Evolutionary conservation across 805 yeast genomes (phyloP).

Genomic region (Candida schatavii): DNA sequence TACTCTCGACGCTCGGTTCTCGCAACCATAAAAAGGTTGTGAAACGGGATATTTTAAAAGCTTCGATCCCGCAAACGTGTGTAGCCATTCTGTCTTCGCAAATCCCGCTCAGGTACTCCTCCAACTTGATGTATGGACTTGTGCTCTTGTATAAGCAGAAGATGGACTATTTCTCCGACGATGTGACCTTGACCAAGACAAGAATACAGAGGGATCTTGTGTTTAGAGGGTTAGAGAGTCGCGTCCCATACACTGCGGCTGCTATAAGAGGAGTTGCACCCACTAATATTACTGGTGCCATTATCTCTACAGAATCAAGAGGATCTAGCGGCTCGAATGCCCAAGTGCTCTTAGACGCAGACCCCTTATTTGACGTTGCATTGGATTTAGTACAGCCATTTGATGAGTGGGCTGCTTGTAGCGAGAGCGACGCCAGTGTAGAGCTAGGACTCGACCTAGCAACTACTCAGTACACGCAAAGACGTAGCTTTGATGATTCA

Average conservation of each 20-base stretch:
- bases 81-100: slow-evolving; percentile 17
- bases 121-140: slow-evolving; percentile 48
- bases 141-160: slow-evolving; percentile 49
- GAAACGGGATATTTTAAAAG: slow-evolving; percentile 28
- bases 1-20: slow-evolving; percentile 43
- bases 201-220: slow-evolving; percentile 9
- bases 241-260: too few relatives aligned
- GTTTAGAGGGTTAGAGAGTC: slow-evolving; percentile 4
- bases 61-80: slow-evolving; percentile 45
- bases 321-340: too few relatives aligned
- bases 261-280: too few relatives aligned
- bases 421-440: too few relatives aligned
- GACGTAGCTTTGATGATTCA: too few relatives aligned
- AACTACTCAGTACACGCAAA: too few relatives aligned
- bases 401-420: too few relatives aligned
- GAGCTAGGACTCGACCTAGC: too few relatives aligned
- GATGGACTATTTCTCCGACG: slow-evolving; percentile 42
- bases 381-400: slow-evolving; percentile 18
- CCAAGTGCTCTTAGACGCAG: slow-evolving; percentile 16
- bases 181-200: slow-evolving; percentile 16
- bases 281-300: not conserved
- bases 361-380: slow-evolving; percentile 24
- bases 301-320: not conserved
- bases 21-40: slow-evolving; percentile 22
- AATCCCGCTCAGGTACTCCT: slow-evolving; percentile 31